Evolutionary conservation across 2,329 filamentous ascomycete genomes (phyloP).

Genomic region (Claviceps sp.): DNA sequence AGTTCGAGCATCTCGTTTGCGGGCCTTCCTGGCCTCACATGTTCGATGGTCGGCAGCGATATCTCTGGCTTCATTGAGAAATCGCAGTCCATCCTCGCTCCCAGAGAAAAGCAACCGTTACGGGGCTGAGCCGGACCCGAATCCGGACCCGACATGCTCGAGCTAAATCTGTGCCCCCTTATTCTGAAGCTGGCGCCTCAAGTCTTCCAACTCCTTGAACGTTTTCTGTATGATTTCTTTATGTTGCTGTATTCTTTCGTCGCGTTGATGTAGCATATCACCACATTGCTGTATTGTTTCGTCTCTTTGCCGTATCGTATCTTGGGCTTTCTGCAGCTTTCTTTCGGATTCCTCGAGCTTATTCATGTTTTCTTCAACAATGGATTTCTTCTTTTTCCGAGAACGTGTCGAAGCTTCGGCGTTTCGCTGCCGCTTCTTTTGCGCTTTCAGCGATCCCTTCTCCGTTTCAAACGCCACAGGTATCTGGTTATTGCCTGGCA

Average conservation of each 20-base stretch:
- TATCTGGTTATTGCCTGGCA: conserved; percentile 28
- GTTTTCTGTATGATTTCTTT: conserved; percentile 26
- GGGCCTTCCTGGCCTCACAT: conserved; percentile 13
- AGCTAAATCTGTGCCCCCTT: conserved; percentile 31
- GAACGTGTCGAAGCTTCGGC: conserved; percentile 77
- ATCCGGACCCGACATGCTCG: conserved; percentile 27
- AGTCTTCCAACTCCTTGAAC: conserved; percentile 35
- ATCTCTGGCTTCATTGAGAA: conserved; percentile 32
- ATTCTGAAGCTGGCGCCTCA: conserved; percentile 47
- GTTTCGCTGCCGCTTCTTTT: conserved; percentile 76
- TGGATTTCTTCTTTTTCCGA: conserved; percentile 61
- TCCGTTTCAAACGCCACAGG: conserved; percentile 64
- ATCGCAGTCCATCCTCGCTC: conserved; percentile 32
- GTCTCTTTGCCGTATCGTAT: no score
- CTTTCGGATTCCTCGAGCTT: conserved; percentile 57
- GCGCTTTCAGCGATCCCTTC: conserved; percentile 67
- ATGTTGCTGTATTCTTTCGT: no score
- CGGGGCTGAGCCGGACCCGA: conserved; percentile 19
- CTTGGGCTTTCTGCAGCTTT: conserved; percentile 36
- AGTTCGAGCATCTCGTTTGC: conserved; percentile 22
- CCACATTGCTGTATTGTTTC: no score
- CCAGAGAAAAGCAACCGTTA: conserved; percentile 25
- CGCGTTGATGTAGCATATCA: no score
- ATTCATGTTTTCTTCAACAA: conserved; percentile 58
- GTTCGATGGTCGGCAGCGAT: conserved; percentile 9